Evolutionary conservation across 2,329 filamentous ascomycete genomes (phyloP).

Genomic region (Fusarium tupiense): DNA sequence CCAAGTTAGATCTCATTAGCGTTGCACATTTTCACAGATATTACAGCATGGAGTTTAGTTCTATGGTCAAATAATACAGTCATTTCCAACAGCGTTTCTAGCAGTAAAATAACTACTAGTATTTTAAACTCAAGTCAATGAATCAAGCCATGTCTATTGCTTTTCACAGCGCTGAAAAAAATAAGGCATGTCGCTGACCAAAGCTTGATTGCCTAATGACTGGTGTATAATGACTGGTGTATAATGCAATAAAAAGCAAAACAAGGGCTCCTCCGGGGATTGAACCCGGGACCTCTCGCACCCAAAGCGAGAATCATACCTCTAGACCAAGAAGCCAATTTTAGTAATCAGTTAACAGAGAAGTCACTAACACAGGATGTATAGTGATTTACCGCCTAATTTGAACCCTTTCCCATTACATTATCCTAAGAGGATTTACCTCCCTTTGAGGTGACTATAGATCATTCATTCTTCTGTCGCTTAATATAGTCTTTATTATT

Average conservation of each 20-base stretch:
- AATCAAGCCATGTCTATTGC: accelerated
- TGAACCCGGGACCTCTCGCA: constrained; percentile 59
- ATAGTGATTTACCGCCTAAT: accelerated
- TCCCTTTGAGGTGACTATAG: no score
- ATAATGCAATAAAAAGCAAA: accelerated
- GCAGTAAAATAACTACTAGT: accelerated
- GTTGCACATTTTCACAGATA: not conserved
- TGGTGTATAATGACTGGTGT: accelerated
- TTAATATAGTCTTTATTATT: no score
- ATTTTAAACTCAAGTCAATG: accelerated
- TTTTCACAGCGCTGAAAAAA: accelerated
- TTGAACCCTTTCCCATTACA: no score
- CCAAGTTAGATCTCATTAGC: not conserved
- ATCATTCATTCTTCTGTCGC: no score
- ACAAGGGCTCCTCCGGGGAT: constrained; percentile 50
- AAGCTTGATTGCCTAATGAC: no score
- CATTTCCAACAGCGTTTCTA: accelerated
- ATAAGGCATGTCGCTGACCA: accelerated
- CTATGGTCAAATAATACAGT: accelerated
- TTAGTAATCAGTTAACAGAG: accelerated
- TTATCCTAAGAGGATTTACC: no score
- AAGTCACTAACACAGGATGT: accelerated
- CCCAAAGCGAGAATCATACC: constrained; percentile 37
- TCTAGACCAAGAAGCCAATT: constrained; percentile 33
- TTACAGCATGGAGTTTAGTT: not conserved